A percentile compares a stretch with the other conserved stretches of the same genome.
Conservation (phyloP, 495 filamentous ascomycete species). For the Cudoniella acicularis region DNA sequence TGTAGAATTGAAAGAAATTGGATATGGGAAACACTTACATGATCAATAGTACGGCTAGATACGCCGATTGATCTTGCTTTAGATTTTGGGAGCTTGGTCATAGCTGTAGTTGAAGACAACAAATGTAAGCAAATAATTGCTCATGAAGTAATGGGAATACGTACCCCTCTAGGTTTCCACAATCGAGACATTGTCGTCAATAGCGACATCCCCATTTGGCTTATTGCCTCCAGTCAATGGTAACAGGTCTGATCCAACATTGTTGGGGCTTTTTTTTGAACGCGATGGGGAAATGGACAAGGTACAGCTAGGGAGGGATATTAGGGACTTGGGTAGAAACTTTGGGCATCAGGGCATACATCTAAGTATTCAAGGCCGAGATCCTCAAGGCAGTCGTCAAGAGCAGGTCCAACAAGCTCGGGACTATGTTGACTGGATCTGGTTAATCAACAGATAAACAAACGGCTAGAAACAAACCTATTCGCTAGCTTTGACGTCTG, state of each 20-base stretch:
- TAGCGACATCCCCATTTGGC: constrained; percentile 38
- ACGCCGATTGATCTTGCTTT: constrained; percentile 49
- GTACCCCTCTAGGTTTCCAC: constrained; percentile 49
- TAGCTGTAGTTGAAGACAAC: constrained; percentile 27
- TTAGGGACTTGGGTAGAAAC: neutral
- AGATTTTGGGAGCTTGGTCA: constrained; percentile 48
- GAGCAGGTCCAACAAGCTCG: constrained; percentile 40
- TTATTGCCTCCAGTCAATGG: constrained; percentile 36
- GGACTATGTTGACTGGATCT: constrained; percentile 39
- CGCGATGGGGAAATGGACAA: constrained; percentile 49
- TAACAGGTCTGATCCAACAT: constrained; percentile 37
- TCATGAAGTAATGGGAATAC: neutral
- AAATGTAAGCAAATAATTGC: neutral
- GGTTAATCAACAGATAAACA: too few species aligned
- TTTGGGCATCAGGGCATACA: constrained; percentile 26
- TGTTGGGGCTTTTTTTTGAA: constrained; percentile 31
- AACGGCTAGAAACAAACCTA: too few species aligned
- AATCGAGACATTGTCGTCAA: constrained; percentile 46
- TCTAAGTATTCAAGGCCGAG: constrained; percentile 48
- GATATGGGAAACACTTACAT: constrained; percentile 11
- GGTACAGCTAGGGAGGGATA: constrained; percentile 41
- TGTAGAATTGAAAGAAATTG: neutral
- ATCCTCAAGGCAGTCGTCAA: constrained; percentile 45
- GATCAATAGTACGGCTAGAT: constrained; percentile 44
- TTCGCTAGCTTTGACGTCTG: too few species aligned